A percentile compares a stretch with the other conserved stretches of the same genome.
Evolutionary conservation across 163 green algal genomes (phyloP).

Genomic region (Trebouxia gelatinosa): DNA sequence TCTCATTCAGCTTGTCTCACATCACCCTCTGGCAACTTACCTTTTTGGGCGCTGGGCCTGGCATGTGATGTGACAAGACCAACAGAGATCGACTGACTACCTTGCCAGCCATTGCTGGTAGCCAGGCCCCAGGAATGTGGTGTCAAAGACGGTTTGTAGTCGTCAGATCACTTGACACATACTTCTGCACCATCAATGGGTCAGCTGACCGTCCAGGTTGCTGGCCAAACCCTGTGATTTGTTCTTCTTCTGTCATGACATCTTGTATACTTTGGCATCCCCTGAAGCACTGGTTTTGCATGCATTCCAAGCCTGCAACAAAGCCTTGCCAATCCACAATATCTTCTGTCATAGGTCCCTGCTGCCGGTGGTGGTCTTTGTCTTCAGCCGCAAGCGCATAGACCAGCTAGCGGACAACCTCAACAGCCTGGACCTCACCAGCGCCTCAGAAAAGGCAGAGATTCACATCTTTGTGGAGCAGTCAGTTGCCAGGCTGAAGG

Average conservation of each 20-base stretch:
- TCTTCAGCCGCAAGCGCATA: constrained; percentile 88
- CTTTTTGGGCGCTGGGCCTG: neutral
- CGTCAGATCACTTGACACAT: too few relatives aligned
- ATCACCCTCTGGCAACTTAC: neutral
- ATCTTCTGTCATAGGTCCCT: too few relatives aligned
- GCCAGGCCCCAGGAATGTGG: too few relatives aligned
- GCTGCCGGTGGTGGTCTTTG: constrained; percentile 89
- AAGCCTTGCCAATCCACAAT: too few relatives aligned
- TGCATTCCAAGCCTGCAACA: constrained; percentile 20
- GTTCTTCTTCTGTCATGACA: neutral
- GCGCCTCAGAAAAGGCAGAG: constrained; percentile 76
- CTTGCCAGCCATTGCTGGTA: too few relatives aligned
- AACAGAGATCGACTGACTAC: too few relatives aligned
- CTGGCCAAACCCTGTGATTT: neutral
- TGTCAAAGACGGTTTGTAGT: too few relatives aligned
- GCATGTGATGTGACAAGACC: too few relatives aligned
- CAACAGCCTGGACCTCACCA: constrained; percentile 76
- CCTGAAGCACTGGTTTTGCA: neutral
- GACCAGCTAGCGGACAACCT: constrained; percentile 56
- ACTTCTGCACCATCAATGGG: neutral
- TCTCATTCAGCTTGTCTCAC: neutral
- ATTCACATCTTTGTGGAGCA: constrained; percentile 76
- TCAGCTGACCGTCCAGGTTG: neutral
- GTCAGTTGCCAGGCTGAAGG: constrained; percentile 74
- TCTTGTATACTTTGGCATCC: neutral